These are phyloP conservation scores for Bipolaris gigantea DNA, from an alignment of 2,329 filamentous ascomycete genomes.

Conservation along the genomic window DNA sequence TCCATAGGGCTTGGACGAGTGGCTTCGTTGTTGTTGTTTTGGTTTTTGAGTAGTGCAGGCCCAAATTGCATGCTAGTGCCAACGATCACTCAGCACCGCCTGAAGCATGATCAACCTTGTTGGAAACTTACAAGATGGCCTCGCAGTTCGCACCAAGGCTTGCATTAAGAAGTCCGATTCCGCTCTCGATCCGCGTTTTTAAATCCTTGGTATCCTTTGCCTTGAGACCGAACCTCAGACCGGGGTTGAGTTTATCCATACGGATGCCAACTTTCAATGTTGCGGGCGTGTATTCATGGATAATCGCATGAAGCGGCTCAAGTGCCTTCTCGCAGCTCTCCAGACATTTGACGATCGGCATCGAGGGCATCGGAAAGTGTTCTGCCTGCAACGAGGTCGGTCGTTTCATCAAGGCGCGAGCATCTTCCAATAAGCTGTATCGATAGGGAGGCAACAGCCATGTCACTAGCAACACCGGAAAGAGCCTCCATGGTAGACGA, in stretches of 20 bases:
- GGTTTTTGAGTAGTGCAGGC: not conserved
- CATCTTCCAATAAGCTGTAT: slow-evolving; percentile 19
- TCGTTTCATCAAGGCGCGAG: slow-evolving; percentile 5
- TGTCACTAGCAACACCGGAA: slow-evolving; percentile 20
- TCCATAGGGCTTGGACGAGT: not conserved
- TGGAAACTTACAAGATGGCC: slow-evolving; percentile 11
- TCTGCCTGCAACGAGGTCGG: slow-evolving; percentile 5
- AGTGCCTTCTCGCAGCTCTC: slow-evolving; percentile 15
- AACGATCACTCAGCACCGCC: not conserved
- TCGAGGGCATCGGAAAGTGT: slow-evolving; percentile 15
- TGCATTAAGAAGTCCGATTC: slow-evolving; percentile 7
- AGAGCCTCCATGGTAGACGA: slow-evolving; percentile 15
- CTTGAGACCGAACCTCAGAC: slow-evolving; percentile 11
- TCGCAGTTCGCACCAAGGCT: slow-evolving; percentile 8
- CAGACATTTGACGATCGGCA: slow-evolving; percentile 12
- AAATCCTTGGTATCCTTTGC: slow-evolving; percentile 13
- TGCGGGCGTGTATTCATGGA: not conserved
- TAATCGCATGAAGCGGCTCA: not conserved
- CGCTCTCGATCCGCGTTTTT: slow-evolving; percentile 11
- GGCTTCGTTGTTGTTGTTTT: not conserved
- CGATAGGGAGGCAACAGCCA: slow-evolving; percentile 17
- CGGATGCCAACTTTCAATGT: not conserved
- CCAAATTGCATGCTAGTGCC: not conserved
- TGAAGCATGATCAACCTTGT: too few species aligned
- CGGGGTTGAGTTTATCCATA: slow-evolving; percentile 3